Conservation (phyloP, 345 rosid genomes). For the Eucalyptus cloeziana region DNA sequence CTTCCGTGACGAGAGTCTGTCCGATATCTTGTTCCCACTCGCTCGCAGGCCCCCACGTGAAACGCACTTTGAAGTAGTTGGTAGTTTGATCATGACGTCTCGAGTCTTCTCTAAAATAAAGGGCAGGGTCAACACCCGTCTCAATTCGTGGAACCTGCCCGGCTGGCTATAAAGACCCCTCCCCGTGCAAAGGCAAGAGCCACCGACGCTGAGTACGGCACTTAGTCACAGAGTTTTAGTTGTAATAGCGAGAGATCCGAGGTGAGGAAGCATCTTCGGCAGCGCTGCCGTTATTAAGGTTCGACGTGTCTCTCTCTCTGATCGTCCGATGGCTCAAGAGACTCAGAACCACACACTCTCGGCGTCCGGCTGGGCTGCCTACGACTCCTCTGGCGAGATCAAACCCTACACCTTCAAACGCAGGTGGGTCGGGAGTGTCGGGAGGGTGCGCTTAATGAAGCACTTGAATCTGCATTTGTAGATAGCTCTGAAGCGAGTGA, state of each 20-base stretch:
- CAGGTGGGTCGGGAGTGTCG: slow-evolving; percentile 10
- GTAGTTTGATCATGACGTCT: neutral
- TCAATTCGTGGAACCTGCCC: neutral
- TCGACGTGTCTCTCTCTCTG: neutral
- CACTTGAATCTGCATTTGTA: neutral
- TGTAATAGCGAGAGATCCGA: neutral
- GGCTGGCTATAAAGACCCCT: neutral
- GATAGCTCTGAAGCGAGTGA: neutral
- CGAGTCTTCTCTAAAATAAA: neutral
- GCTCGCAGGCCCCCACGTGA: neutral
- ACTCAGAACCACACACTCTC: slow-evolving; percentile 46
- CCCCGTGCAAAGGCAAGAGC: neutral
- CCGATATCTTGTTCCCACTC: neutral
- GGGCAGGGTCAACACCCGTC: neutral
- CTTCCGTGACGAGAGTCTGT: neutral
- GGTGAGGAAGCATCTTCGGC: neutral
- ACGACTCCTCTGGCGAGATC: slow-evolving; percentile 32
- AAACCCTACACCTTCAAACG: slow-evolving; percentile 33
- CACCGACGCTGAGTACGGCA: neutral
- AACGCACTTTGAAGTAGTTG: neutral
- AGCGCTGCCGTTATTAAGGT: neutral
- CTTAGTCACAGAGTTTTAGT: neutral
- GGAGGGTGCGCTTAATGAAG: neutral
- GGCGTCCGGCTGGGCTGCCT: slow-evolving; percentile 53
- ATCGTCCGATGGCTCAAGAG: slow-evolving; percentile 20